Evolutionary conservation across 1,284 basidiomycete genomes (phyloP), one percentile per base, ranked within the genome.

Genomic region (Boletellus deceptivus): DNA sequence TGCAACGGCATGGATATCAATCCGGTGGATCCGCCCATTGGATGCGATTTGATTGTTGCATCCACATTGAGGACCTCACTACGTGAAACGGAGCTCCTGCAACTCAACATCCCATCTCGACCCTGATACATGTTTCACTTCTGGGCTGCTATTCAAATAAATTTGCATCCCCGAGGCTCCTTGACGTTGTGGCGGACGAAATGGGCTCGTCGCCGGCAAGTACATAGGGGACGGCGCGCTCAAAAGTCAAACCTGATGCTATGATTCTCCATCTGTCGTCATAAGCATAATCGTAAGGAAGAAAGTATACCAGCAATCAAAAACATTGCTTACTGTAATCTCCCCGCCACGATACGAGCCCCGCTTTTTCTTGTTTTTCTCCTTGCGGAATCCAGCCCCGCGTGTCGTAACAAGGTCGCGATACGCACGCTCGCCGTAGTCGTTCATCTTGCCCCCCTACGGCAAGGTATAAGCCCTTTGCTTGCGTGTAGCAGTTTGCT

Each of bases 341-440:
- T 93, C 90, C 33, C 93, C 93, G 17, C 93, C 93, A 44, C 82
- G 82, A 70, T 97, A 96, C 57, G 88, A 91, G 3, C 94, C 96
- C 60, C 90, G 78, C 75, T 99, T 98, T 76, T 98, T 98, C 83
- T 99, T 99, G 76, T 98, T 98, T 76, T 99, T 98, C 77, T 98
- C 96, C 72, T 98, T 99, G 46, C 93, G 83, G 77, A 99, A 99
- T 8, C 92, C 91, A 43, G 90, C 89, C 11, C 96, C 96, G 6
- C 93, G 82, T 3, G 96, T 98, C 20, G 95, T 90, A 58, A 97
- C 89, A 53, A 99, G 75, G 71, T 98, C 96, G 43, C 80, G 77
- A 54, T 85, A 84, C 0, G 96, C 96, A 50, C 79, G 81, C 17
- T 86, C 87, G 29, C 96, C 96, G 65, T 97, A 99, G 67, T 98